These are phyloP conservation scores for Peronosclerospora sorghi DNA, from an alignment of 352 stramenopile species.

Conservation along the genomic window DNA sequence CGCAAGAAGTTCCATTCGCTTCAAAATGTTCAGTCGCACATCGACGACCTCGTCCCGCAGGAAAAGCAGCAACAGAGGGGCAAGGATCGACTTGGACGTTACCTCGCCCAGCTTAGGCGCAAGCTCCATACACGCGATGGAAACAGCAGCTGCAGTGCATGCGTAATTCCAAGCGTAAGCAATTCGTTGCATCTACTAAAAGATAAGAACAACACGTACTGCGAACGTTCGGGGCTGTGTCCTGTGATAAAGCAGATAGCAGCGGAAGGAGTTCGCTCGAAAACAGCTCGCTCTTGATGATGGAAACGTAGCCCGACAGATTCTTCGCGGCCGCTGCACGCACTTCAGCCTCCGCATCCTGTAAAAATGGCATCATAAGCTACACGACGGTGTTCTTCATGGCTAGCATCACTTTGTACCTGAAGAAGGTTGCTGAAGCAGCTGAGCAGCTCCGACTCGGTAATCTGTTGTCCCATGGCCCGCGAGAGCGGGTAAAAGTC, in stretches of 20 bases:
- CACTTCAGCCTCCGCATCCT: slow-evolving; percentile 90
- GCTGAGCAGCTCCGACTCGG: slow-evolving; percentile 80
- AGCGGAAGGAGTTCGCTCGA: slow-evolving; percentile 83
- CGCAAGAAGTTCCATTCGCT: slow-evolving; percentile 84
- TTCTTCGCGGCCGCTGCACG: slow-evolving; percentile 87
- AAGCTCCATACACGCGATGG: slow-evolving; percentile 88
- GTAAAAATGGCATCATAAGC: slow-evolving; percentile 1
- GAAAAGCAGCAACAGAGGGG: slow-evolving; percentile 71
- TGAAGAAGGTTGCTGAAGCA: slow-evolving; percentile 88
- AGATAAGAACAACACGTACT: slow-evolving; percentile 27
- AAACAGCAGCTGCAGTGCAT: slow-evolving; percentile 66
- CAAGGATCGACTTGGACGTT: slow-evolving; percentile 79
- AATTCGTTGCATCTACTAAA: background rate
- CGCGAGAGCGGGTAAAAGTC: slow-evolving; percentile 82
- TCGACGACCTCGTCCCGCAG: slow-evolving; percentile 86
- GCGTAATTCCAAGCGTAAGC: too few species aligned
- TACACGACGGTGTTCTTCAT: background rate
- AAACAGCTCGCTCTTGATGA: slow-evolving; percentile 87
- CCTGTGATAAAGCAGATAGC: slow-evolving; percentile 84
- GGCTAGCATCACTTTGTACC: slow-evolving; percentile 16
- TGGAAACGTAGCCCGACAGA: slow-evolving; percentile 86
- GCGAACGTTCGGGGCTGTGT: slow-evolving; percentile 84
- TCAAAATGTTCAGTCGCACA: slow-evolving; percentile 90
- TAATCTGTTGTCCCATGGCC: slow-evolving; percentile 69
- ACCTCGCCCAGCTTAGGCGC: slow-evolving; percentile 84